These are phyloP conservation scores for Mycena olivaceomarginata DNA, from an alignment of 768 basidiomycete species.

Conservation along the genomic window DNA sequence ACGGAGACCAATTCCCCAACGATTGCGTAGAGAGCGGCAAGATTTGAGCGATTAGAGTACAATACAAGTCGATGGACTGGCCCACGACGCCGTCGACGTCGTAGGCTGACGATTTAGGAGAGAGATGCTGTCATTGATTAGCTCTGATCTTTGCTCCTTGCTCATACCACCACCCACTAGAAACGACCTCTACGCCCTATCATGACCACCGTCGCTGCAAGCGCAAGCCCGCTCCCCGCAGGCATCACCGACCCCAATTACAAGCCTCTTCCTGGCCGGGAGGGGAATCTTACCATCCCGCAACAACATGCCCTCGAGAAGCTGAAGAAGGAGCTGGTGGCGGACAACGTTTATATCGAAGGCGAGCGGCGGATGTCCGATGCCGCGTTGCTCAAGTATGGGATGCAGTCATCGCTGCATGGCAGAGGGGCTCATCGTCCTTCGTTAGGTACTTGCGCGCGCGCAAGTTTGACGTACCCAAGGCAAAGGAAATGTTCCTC, in stretches of 20 bases:
- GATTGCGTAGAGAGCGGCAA: constrained; percentile 86
- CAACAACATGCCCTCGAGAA: constrained; percentile 83
- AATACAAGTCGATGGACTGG: constrained; percentile 93
- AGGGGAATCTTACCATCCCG: constrained; percentile 83
- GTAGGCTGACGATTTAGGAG: too few species aligned
- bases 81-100: constrained; percentile 83
- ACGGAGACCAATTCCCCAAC: constrained; percentile 80
- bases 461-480: constrained; percentile 90
- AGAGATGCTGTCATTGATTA: too few species aligned
- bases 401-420: constrained; percentile 16
- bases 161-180: not conserved
- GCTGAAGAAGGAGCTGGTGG: constrained; percentile 78
- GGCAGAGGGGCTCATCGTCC: not conserved
- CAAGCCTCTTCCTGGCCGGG: constrained; percentile 80
- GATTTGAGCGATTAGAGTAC: constrained; percentile 73
- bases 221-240: constrained; percentile 72
- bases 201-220: constrained; percentile 56
- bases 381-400: constrained; percentile 79
- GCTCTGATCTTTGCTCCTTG: too few species aligned
- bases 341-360: constrained; percentile 75
- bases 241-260: constrained; percentile 80
- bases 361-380: constrained; percentile 78
- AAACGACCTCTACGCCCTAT: not conserved
- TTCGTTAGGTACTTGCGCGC: constrained; percentile 89
- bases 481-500: constrained; percentile 90